A percentile compares a stretch with the other conserved stretches of the same genome.
Evolutionary conservation across 2,329 filamentous ascomycete species (phyloP).

Genomic region (Xylariomycetidae sp.): DNA sequence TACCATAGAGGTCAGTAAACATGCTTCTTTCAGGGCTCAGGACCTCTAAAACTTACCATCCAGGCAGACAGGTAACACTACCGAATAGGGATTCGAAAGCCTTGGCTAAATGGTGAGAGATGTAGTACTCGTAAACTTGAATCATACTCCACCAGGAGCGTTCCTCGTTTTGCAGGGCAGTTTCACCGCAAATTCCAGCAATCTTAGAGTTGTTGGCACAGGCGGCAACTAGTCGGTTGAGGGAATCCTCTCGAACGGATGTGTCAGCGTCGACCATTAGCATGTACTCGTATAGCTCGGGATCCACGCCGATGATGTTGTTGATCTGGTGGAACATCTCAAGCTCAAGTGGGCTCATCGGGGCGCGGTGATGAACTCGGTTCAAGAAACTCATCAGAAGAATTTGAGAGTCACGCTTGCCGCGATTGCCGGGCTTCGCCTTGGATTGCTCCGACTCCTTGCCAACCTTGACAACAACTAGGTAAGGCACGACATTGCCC

Average conservation of each 20-base stretch:
- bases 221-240: slow-evolving; percentile 86
- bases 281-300: slow-evolving; percentile 93
- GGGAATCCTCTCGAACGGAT: slow-evolving; percentile 81
- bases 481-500: slow-evolving; percentile 93
- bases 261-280: slow-evolving; percentile 98
- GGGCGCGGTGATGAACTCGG: slow-evolving; percentile 85
- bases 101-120: slow-evolving; percentile 94
- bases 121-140: slow-evolving; percentile 99
- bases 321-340: slow-evolving; percentile 99
- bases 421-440: slow-evolving; percentile 92
- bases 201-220: slow-evolving; percentile 95
- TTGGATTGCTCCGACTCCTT: slow-evolving; percentile 92
- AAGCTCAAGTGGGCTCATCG: slow-evolving; percentile 93
- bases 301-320: slow-evolving; percentile 97
- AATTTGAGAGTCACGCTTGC: slow-evolving; percentile 97
- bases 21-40: neutral
- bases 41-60: slow-evolving; percentile 66
- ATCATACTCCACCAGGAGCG: slow-evolving; percentile 99
- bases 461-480: slow-evolving; percentile 94
- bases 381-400: slow-evolving; percentile 96
- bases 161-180: slow-evolving; percentile 91
- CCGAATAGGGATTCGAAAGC: slow-evolving; percentile 97
- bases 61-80: slow-evolving; percentile 96
- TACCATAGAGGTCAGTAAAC: slow-evolving; percentile 34
- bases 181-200: slow-evolving; percentile 95